phyloP scores from a whole-genome alignment of 495 filamentous ascomycete genomes.

The Halenospora varia region DNA sequence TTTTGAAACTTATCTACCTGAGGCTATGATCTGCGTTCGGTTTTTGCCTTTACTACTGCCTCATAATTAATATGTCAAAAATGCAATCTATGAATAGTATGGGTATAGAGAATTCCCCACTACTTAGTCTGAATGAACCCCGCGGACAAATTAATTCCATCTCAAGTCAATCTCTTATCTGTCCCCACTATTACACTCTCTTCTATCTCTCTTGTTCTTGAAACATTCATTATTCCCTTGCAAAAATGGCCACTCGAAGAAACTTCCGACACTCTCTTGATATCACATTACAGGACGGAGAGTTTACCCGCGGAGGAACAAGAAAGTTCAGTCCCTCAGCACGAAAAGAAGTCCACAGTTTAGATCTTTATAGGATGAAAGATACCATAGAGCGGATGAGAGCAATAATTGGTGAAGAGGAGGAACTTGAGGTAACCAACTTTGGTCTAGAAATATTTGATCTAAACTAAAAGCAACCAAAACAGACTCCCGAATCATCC shows the following conservation, averaged over 20 bases:
- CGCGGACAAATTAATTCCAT: neutral
- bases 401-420: neutral
- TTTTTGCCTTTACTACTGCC: neutral
- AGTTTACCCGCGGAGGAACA: neutral
- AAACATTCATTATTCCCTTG: neutral
- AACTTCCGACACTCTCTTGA: slow-evolving; percentile 1
- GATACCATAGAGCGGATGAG: neutral
- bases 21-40: neutral
- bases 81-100: neutral
- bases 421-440: neutral
- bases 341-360: neutral
- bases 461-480: no score
- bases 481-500: neutral
- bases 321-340: neutral
- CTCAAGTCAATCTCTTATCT: neutral
- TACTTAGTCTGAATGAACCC: neutral
- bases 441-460: neutral
- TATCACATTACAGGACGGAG: slow-evolving; percentile 1
- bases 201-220: neutral
- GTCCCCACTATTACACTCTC: neutral
- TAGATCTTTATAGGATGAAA: neutral
- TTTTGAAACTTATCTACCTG: neutral
- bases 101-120: neutral
- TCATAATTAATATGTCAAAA: neutral
- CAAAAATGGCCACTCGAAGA: neutral